phyloP scores from a whole-genome alignment of 495 filamentous ascomycete genomes.

The Aspergillus bridgeri region DNA sequence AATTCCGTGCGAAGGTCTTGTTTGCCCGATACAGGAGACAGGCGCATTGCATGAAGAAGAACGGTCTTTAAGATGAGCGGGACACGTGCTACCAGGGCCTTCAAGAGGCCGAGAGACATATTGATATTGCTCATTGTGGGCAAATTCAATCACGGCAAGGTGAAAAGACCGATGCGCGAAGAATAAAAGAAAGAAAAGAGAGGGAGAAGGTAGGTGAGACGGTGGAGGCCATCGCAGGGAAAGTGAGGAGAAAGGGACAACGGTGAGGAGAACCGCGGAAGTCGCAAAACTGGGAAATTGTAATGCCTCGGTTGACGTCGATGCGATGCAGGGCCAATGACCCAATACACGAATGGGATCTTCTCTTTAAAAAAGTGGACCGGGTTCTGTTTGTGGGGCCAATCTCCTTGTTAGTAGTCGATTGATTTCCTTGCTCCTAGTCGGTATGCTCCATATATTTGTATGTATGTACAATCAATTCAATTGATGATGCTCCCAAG shows the following conservation, averaged over 20 bases:
- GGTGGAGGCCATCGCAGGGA: not conserved
- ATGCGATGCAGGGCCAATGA: not conserved
- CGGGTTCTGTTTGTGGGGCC: not conserved
- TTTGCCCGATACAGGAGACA: slow-evolving; percentile 66
- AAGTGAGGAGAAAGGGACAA: not conserved
- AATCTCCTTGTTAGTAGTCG: not conserved
- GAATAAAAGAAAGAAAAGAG: not conserved
- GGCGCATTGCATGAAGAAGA: slow-evolving; percentile 61
- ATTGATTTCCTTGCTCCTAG: not conserved
- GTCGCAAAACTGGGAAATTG: not conserved
- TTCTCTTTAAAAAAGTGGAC: not conserved
- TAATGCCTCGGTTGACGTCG: not conserved
- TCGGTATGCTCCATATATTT: not conserved
- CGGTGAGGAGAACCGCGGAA: not conserved
- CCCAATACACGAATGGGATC: not conserved
- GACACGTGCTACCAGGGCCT: slow-evolving; percentile 52
- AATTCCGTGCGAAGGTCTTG: slow-evolving; percentile 77
- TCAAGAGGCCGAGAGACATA: slow-evolving; percentile 38
- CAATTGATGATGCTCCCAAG: not conserved
- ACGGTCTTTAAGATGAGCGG: slow-evolving; percentile 66
- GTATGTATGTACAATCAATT: not conserved
- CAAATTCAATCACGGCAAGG: not conserved
- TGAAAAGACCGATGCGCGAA: not conserved
- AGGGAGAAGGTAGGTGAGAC: not conserved
- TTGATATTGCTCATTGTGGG: slow-evolving; percentile 19